Evolutionary conservation across 164 flowering plant species (phyloP), one percentile per base, ranked within the genome.

Genomic region (Dillenia suffruticosa): DNA sequence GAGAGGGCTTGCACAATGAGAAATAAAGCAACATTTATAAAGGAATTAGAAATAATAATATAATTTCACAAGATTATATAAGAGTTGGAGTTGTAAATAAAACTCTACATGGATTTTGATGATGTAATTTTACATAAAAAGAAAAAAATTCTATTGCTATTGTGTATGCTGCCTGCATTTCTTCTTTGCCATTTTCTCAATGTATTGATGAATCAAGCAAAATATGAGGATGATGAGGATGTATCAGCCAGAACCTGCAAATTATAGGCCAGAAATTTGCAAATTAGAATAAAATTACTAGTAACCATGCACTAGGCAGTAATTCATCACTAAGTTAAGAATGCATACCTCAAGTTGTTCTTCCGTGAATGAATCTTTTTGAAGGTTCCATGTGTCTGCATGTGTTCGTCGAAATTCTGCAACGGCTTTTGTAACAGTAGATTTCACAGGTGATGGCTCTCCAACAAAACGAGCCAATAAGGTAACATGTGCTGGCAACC

Each of bases 381-480:
- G 99, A 46, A 89, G 40, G 65, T 73, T 94, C 97, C 99, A 94
- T 22, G 95, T 94, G 67, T 94, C 99, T 11, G 99, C 99, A 80
- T 91, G 97, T n/a, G 99, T 94, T 45, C 96, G 78, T 1, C 97
- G 84, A 70, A 94, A 94, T 72, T 91, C 97, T 4, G 96, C 95
- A 61, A 91, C 84, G 44, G 99, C 95, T 74, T 94, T 94, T 51
- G 89, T 94, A 19, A 91, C 96, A 8, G 97, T 89, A 7, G 96
- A 85, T 81, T 80, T 89, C 68, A 94, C 78, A 9, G 97, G 97
- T n/a, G 96, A 84, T 61, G 91, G 88, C 73, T 89, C 99, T 47
- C 86, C 81, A 54, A 77, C 82, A 73, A 91, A 94, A 17, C 80
- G 89, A 57, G 96, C 96, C 59, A 91, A 74, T 63, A 94, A 74